These are phyloP conservation scores for Kernera saxatilis DNA, from an alignment of 345 rosid species.

Conservation along the genomic window DNA sequence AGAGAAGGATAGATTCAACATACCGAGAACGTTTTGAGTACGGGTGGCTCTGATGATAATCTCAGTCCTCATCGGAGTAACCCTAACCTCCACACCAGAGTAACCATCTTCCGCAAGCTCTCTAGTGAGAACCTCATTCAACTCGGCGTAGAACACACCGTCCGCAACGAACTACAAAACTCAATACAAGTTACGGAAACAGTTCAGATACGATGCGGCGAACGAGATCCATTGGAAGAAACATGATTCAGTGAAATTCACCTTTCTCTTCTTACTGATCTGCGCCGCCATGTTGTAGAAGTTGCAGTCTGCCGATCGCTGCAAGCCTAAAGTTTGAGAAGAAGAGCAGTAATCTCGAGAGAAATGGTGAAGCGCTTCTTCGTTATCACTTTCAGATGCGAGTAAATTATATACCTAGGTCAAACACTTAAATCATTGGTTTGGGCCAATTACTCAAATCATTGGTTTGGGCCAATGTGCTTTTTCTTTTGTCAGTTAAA, in stretches of 20 bases:
- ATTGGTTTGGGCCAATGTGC: neutral
- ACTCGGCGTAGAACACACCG: slow-evolving; percentile 74
- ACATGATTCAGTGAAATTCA: neutral
- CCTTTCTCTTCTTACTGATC: slow-evolving; percentile 80
- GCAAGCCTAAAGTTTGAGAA: neutral
- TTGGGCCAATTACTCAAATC: too few species aligned
- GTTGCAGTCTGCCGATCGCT: neutral
- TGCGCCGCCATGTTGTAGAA: slow-evolving; percentile 48
- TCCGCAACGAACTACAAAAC: slow-evolving; percentile 64
- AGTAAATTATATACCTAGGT: neutral
- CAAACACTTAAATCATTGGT: neutral
- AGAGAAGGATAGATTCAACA: neutral
- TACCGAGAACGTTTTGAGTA: slow-evolving; percentile 82
- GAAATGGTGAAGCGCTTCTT: neutral
- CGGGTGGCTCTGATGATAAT: slow-evolving; percentile 89
- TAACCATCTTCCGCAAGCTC: slow-evolving; percentile 94
- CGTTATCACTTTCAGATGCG: neutral
- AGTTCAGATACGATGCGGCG: neutral
- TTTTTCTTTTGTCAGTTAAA: neutral
- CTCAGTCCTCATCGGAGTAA: slow-evolving; percentile 86
- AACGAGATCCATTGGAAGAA: neutral
- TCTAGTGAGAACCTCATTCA: slow-evolving; percentile 66
- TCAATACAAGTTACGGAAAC: neutral
- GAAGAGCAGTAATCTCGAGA: neutral
- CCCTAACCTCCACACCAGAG: slow-evolving; percentile 87